Evolutionary conservation across 495 filamentous ascomycete genomes (phyloP).

Genomic region (Amphirosellinia nigrospora): DNA sequence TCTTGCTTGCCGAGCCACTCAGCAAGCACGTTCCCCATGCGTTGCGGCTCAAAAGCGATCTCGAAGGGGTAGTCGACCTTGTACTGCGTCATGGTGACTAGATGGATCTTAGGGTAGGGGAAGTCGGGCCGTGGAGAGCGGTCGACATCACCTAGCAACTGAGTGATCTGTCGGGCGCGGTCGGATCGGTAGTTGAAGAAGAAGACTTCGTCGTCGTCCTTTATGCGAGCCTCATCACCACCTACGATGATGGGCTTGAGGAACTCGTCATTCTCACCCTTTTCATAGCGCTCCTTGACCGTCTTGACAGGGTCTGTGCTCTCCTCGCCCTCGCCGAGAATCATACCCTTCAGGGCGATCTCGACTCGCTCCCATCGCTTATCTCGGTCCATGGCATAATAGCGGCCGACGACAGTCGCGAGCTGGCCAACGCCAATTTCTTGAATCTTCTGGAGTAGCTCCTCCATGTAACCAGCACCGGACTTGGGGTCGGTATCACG

Average conservation of each 20-base stretch:
- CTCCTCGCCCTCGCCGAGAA: conserved; percentile 84
- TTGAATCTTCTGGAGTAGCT: conserved; percentile 75
- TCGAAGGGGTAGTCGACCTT: conserved; percentile 94
- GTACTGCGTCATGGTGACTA: conserved; percentile 99
- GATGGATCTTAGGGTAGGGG: conserved; percentile 88
- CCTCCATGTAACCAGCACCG: conserved; percentile 81
- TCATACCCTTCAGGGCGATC: conserved; percentile 83
- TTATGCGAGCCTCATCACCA: conserved; percentile 80
- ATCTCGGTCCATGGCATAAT: conserved; percentile 99
- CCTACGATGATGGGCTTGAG: conserved; percentile 95
- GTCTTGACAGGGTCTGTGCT: conserved; percentile 84
- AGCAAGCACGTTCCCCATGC: conserved; percentile 95
- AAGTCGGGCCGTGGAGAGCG: conserved; percentile 89
- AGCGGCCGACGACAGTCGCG: conserved; percentile 93
- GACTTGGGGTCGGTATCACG: conserved; percentile 98
- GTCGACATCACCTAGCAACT: conserved; percentile 90
- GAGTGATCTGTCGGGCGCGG: conserved; percentile 94
- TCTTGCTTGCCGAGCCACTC: conserved; percentile 91
- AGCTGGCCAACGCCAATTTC: conserved; percentile 87
- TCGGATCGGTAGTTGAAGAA: conserved; percentile 99
- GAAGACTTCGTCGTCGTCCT: conserved; percentile 93
- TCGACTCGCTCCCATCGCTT: conserved; percentile 98
- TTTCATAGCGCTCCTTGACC: conserved; percentile 84
- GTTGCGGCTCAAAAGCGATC: conserved; percentile 91
- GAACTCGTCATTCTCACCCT: conserved; percentile 94